Conservation (phyloP, 805 yeast species). For the Kodamaea hsintzibuensis region DNA sequence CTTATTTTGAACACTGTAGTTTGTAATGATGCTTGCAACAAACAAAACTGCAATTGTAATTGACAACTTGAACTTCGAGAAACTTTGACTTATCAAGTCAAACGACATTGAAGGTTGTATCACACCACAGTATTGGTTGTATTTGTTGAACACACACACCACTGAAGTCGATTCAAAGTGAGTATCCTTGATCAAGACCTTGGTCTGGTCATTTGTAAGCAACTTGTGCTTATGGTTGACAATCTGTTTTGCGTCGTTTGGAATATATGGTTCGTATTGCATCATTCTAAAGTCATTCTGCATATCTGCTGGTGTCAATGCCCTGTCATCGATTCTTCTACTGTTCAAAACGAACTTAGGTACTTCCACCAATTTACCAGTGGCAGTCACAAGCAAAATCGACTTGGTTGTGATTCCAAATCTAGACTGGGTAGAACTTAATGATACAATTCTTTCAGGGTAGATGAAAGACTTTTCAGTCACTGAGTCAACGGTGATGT, state of each 20-base stretch:
- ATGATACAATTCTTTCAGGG: constrained; percentile 56
- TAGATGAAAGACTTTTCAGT: constrained; percentile 56
- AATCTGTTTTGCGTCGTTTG: constrained; percentile 32
- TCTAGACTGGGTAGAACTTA: constrained; percentile 45
- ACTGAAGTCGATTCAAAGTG: constrained; percentile 79
- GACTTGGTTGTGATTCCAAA: constrained; percentile 62
- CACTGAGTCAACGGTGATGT: constrained; percentile 46
- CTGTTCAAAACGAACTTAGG: constrained; percentile 73
- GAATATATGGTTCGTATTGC: constrained; percentile 67
- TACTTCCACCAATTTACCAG: constrained; percentile 64
- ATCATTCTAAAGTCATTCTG: constrained; percentile 55
- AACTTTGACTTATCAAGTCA: constrained; percentile 68
- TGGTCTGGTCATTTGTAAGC: constrained; percentile 14
- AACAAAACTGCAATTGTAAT: constrained; percentile 57
- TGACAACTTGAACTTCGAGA: constrained; percentile 65
- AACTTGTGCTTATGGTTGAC: constrained; percentile 41
- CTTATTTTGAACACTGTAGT: constrained; percentile 58
- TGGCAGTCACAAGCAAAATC: constrained; percentile 55
- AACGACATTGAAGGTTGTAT: constrained; percentile 81
- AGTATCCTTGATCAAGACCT: constrained; percentile 46
- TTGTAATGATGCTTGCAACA: constrained; percentile 46
- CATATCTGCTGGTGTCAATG: constrained; percentile 51
- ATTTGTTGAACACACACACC: constrained; percentile 57
- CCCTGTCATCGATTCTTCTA: constrained; percentile 61
- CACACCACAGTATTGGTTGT: constrained; percentile 74